Base-by-base conservation (phyloP, 2,329 filamentous ascomycete genomes). In the Pyrenophora teres region DNA sequence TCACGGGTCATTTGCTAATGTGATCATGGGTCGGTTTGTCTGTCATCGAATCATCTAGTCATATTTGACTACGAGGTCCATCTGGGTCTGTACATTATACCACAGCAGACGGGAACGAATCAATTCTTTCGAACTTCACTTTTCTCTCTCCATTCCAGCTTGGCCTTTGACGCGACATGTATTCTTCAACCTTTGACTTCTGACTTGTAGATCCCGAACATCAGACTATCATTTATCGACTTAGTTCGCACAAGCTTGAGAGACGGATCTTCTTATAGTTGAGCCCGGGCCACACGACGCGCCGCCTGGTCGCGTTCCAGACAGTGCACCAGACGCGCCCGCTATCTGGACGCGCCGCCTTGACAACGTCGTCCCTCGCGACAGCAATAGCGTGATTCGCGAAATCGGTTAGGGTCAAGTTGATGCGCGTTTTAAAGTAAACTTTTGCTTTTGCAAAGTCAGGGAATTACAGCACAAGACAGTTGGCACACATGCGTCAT, bases 1-100 rank as follows among this genome's bases (percentile, higher is more conserved):
- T 76, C 68, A 74, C 67, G 72, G 74, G 71, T 75, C 73, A 70
- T 72, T 72, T 74, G 58, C 57, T 79, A 79, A 78, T 79, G 77
- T 77, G 76, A 78, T 78, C 76, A 80, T 76, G 76, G 77, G 76
- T 74, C 76, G 74, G 77, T 73, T 72, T 74, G 68, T 67, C 72
- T 73, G 70, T 72, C 62, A 67, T 69, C 62, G 65, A 67, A 64
- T 67, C 68, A 64, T 63, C 56, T 64, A 67, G 65, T 71, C 68
- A 68, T 68, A 56, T 69, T 67, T 71, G 69, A 70, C 68, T 70
- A 65, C 56, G 68, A 67, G 69, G 68, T 70, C 64, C 63, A 69
- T 65, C 59, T 64, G 65, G 67, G 70, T 69, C 64, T 75, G 72
- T 74, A 74, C 64, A 74, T 71, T 74, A 74, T 72, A 72, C 69